These are phyloP conservation scores for Trichoderma citrinoviride DNA, from an alignment of 2,329 filamentous ascomycete genomes.

Conservation along the genomic window DNA sequence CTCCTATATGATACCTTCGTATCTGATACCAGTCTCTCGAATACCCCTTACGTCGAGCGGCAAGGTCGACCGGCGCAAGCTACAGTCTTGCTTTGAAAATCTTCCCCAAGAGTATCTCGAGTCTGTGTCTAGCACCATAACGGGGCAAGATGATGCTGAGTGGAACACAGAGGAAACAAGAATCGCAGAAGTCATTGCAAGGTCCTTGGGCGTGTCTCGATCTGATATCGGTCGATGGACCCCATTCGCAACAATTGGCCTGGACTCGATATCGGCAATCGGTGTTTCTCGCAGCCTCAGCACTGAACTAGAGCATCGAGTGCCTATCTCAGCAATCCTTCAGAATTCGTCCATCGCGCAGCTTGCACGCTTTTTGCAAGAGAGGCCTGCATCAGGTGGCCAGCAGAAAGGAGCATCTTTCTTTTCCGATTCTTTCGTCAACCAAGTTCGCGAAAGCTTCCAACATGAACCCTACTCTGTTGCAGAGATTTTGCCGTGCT, in stretches of 20 bases:
- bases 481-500: slow-evolving; percentile 70
- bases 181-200: slow-evolving; percentile 55
- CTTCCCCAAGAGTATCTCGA: slow-evolving; percentile 49
- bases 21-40: slow-evolving; percentile 64
- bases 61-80: slow-evolving; percentile 63
- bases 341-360: slow-evolving; percentile 63
- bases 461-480: slow-evolving; percentile 37
- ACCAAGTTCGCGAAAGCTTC: slow-evolving; percentile 25
- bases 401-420: slow-evolving; percentile 9
- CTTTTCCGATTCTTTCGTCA: slow-evolving; percentile 32
- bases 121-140: slow-evolving; percentile 30
- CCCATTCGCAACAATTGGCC: slow-evolving; percentile 72
- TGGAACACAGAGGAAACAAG: slow-evolving; percentile 56
- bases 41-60: slow-evolving; percentile 73
- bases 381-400: background rate
- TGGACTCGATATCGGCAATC: slow-evolving; percentile 84
- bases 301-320: slow-evolving; percentile 40
- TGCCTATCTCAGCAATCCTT: slow-evolving; percentile 69
- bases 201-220: slow-evolving; percentile 45
- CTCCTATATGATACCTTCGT: slow-evolving; percentile 75
- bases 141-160: slow-evolving; percentile 34
- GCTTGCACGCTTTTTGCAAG: slow-evolving; percentile 44
- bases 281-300: slow-evolving; percentile 59
- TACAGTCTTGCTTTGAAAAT: slow-evolving; percentile 48
- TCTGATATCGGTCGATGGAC: slow-evolving; percentile 58